These are phyloP conservation scores for Linum lewisii DNA, from an alignment of 345 rosid genomes.

Conservation along the genomic window DNA sequence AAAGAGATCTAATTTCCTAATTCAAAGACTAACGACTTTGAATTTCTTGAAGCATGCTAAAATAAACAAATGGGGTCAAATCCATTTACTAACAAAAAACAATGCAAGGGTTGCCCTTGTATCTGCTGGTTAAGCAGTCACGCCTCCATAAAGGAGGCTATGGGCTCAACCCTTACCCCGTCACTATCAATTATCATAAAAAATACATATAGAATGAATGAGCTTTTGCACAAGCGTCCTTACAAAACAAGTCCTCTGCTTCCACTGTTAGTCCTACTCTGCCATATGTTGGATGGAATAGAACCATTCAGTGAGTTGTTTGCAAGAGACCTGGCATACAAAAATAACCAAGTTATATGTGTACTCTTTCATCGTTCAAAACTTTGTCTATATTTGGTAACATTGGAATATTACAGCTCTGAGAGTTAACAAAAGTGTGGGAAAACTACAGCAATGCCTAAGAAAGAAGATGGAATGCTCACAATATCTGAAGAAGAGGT, in stretches of 20 bases:
- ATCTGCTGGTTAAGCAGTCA: no score
- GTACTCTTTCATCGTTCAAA: slow-evolving; percentile 3
- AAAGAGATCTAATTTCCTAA: slow-evolving; percentile 1
- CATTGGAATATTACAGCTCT: slow-evolving; percentile 2
- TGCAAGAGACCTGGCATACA: slow-evolving; percentile 62
- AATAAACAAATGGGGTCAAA: slow-evolving; percentile 7
- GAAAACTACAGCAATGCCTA: not conserved
- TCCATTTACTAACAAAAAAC: no score
- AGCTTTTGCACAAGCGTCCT: slow-evolving; percentile 23
- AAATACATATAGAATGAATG: not conserved
- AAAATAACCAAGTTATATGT: slow-evolving; percentile 13
- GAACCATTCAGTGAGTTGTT: slow-evolving; percentile 70
- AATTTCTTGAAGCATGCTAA: not conserved
- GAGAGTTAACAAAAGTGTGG: not conserved
- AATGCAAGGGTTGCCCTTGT: no score
- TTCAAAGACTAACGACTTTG: not conserved
- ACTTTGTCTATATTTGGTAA: not conserved
- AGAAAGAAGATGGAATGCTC: slow-evolving; percentile 21
- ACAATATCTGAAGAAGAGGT: slow-evolving; percentile 64
- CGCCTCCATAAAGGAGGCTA: no score
- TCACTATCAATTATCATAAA: slow-evolving; percentile 1
- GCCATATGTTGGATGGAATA: slow-evolving; percentile 60
- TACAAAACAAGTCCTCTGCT: slow-evolving; percentile 52
- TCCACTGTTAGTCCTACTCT: slow-evolving; percentile 42
- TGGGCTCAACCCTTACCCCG: no score